Percentiles rank a stretch among this genome's conserved stretches.
Conservation (phyloP, 2,329 filamentous ascomycete genomes). For the Fusarium subglutinans region DNA sequence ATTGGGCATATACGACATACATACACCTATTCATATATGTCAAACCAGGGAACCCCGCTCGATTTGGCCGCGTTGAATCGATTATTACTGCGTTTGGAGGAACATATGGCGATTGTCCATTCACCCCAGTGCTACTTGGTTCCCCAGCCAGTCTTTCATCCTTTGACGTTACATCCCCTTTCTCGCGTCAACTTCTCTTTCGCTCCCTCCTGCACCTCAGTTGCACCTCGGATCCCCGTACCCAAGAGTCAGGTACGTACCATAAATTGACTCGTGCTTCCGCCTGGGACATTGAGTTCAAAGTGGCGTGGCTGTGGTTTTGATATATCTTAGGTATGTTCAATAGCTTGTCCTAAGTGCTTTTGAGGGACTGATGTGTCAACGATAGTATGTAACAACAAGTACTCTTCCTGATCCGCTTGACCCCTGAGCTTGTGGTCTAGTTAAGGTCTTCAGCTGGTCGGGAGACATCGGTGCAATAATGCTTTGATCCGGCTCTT, state of each 20-base stretch:
- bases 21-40: conserved; percentile 2
- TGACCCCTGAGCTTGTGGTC: neutral
- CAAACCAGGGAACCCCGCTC: conserved; percentile 6
- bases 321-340: neutral
- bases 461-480: conserved; percentile 10
- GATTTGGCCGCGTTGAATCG: neutral
- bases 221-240: neutral
- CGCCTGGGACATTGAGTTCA: neutral
- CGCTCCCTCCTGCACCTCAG: conserved; percentile 15
- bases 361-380: neutral
- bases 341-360: neutral
- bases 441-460: conserved; percentile 11
- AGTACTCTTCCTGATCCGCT: conserved; percentile 8
- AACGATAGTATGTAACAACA: neutral
- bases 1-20: neutral
- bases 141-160: conserved; percentile 18
- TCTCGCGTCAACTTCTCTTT: conserved; percentile 19
- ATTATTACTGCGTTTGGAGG: neutral
- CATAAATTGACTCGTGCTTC: neutral
- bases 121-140: conserved; percentile 23
- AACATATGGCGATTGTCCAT: neutral
- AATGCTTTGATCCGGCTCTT: conserved; percentile 14
- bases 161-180: conserved; percentile 22
- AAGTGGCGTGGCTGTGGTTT: neutral
- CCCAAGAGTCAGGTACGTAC: neutral